Conservation (phyloP, 805 yeast species). For the Candida khao-thaluensis region DNA sequence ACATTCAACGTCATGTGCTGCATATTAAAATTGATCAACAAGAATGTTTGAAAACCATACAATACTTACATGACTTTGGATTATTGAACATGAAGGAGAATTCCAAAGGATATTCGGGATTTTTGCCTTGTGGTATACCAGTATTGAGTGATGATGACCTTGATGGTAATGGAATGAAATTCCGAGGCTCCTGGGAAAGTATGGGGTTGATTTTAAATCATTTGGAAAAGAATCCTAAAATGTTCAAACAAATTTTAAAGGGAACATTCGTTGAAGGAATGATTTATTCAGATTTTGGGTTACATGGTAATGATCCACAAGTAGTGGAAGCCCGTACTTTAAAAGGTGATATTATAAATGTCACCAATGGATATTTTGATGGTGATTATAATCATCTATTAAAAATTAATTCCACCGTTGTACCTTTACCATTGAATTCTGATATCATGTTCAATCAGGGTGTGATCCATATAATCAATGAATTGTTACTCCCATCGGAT, state of each 20-base stretch:
- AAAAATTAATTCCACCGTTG: constrained; percentile 28
- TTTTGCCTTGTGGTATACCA: constrained; percentile 65
- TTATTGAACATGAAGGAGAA: constrained; percentile 55
- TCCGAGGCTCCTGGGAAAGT: constrained; percentile 50
- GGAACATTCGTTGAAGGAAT: constrained; percentile 61
- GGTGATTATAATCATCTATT: constrained; percentile 24
- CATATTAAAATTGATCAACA: constrained; percentile 34
- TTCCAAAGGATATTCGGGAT: constrained; percentile 64
- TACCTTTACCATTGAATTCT: constrained; percentile 42
- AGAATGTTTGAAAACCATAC: constrained; percentile 62
- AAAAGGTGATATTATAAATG: constrained; percentile 27
- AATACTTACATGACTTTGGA: constrained; percentile 51
- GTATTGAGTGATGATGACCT: constrained; percentile 11
- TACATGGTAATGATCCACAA: constrained; percentile 18
- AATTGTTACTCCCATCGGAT: constrained; percentile 55
- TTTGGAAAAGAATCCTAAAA: constrained; percentile 50
- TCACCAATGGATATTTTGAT: constrained; percentile 21
- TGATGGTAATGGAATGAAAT: background rate
- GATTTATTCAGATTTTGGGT: constrained; percentile 61
- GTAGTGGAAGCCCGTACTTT: constrained; percentile 19
- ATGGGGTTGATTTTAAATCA: constrained; percentile 61
- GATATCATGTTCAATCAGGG: constrained; percentile 83
- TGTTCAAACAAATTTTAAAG: constrained; percentile 52
- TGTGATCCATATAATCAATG: constrained; percentile 69
- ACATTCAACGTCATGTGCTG: constrained; percentile 25